Evolutionary conservation across 495 filamentous ascomycete species (phyloP).

Genomic region (Hyaloscypha finlandica): DNA sequence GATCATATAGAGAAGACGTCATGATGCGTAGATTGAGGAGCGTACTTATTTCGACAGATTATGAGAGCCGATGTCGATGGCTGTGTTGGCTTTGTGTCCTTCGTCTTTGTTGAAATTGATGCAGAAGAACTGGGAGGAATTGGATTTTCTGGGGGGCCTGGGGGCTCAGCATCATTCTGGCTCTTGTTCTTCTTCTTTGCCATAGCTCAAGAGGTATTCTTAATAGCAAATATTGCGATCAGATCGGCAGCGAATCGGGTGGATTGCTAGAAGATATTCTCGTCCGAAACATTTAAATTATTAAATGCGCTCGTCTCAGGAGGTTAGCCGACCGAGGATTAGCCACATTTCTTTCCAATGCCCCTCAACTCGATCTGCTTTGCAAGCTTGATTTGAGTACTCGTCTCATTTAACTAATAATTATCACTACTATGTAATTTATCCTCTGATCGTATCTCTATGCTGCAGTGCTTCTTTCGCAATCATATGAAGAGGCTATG

Average conservation of each 20-base stretch:
- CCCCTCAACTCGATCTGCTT: too few relatives aligned
- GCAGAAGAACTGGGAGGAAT: constrained; percentile 22
- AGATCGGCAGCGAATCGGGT: not conserved
- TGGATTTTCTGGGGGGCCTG: constrained; percentile 34
- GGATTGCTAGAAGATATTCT: not conserved
- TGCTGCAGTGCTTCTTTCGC: constrained; percentile 5
- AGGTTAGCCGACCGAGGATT: not conserved
- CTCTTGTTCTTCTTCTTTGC: constrained; percentile 50
- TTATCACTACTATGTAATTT: constrained; percentile 23
- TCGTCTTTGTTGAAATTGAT: constrained; percentile 32
- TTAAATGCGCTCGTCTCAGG: not conserved
- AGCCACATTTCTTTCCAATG: not conserved
- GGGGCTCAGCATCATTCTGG: constrained; percentile 28
- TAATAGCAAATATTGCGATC: not conserved
- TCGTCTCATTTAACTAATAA: not conserved
- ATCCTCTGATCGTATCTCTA: constrained; percentile 7
- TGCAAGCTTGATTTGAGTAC: not conserved
- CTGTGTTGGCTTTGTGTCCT: constrained; percentile 39
- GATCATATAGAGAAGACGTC: not conserved
- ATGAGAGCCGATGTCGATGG: constrained; percentile 58
- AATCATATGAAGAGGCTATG: constrained; percentile 8
- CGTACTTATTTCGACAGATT: constrained; percentile 74
- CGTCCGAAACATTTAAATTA: constrained; percentile 9
- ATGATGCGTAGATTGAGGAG: constrained; percentile 14
- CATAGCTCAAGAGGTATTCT: constrained; percentile 32